Evolutionary conservation across 1,284 basidiomycete species (phyloP), one percentile per base, ranked within the genome.

Genomic region (Cryptococcus deneoformans): DNA sequence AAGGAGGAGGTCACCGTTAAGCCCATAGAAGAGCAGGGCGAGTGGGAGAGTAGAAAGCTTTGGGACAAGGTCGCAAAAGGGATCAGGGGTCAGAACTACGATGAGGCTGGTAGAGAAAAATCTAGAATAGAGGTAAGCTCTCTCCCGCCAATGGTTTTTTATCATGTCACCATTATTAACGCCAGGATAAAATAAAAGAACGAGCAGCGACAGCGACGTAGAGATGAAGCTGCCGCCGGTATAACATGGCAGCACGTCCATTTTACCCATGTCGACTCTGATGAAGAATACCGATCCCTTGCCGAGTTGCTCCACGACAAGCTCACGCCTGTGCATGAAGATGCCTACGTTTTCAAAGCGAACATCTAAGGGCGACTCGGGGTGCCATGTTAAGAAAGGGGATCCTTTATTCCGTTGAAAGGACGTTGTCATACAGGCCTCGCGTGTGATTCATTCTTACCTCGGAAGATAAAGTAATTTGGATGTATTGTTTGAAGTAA

Each of bases 21-120:
- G 35, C 68, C 84, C 8, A 82, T 89, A 35, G 81, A 79, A 54
- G 81, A 78, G 83, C 91, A 84, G 82, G 83, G 83, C 40, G 86
- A 89, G 66, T 92, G 86, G 81, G 95, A 99, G 82, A 92, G 86
- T 62, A 82, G 95, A 65, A 83, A 83, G 68, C 80, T 97, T 58
- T 99, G 96, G 95, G 79, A 82, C 66, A 82, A 83, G 55, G 94
- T 97, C 34, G 88, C 94, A 34, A 88, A 89, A 71, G 95, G 95
- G 24, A 99, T 99, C 63, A 80, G 89, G 53, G 87, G 87, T 52
- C 89, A 90, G 24, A 90, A 98, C 74, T 98, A 92, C 72, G 95
- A 98, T 52, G 78, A 82, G n/a, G 95, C 96, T 3, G 88, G 87
- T 66, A 82, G 79, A 69, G 94, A 94, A 76, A 99, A 99, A 86